Evolutionary conservation across 1,284 basidiomycete species (phyloP).

Genomic region (Amylostereum areolatum): DNA sequence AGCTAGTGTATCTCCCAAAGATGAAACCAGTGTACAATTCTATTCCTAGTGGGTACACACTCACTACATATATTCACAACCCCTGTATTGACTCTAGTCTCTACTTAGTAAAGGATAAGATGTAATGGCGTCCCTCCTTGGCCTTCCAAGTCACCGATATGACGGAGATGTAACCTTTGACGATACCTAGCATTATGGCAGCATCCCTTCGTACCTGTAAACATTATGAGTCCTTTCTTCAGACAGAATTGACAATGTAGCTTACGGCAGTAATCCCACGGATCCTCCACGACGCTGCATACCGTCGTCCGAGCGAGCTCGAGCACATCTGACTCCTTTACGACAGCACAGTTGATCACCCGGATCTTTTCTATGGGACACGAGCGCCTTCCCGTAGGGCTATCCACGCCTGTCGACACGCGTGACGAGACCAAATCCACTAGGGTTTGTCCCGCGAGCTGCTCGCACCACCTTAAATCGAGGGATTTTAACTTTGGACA

Average conservation of each 20-base stretch:
- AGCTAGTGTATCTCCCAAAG: no score
- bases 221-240: constrained; percentile 6
- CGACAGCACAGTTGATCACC: constrained; percentile 53
- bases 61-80: constrained; percentile 1
- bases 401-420: constrained; percentile 11
- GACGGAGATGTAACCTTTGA: constrained; percentile 34
- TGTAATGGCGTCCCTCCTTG: constrained; percentile 1
- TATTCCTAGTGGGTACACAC: not conserved
- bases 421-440: constrained; percentile 44
- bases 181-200: constrained; percentile 52
- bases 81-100: not conserved
- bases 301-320: constrained; percentile 40
- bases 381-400: not conserved
- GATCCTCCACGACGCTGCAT: constrained; percentile 43
- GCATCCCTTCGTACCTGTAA: constrained; percentile 39
- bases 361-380: constrained; percentile 39
- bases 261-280: constrained; percentile 53
- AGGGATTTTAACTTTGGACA: constrained; percentile 45
- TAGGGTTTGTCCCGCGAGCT: constrained; percentile 44
- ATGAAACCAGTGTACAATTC: no score
- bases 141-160: constrained; percentile 12
- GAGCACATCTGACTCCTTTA: constrained; percentile 49
- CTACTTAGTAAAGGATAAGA: constrained; percentile 8
- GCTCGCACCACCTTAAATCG: constrained; percentile 58
- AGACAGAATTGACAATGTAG: constrained; percentile 9